phyloP scores from a whole-genome alignment of 495 filamentous ascomycete genomes.

The Aspergillus mulundensis region DNA sequence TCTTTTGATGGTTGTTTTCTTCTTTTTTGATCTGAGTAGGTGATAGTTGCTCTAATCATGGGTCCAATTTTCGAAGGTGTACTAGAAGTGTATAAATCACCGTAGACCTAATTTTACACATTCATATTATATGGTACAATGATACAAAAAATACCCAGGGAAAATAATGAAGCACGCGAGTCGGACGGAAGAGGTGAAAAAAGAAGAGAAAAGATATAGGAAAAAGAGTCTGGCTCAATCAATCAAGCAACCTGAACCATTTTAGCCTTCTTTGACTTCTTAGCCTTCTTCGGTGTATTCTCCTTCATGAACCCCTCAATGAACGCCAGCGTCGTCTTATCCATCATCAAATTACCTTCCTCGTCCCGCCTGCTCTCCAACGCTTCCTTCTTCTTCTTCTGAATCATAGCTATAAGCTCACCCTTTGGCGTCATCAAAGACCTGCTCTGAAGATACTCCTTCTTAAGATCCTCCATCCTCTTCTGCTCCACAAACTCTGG shows the following conservation, averaged over 20 bases:
- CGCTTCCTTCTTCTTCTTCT: conserved; percentile 22
- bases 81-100: not conserved
- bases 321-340: conserved; percentile 29
- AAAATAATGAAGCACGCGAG: not conserved
- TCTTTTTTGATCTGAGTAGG: too few species aligned
- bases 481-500: conserved; percentile 52
- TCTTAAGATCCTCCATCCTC: conserved; percentile 53
- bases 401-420: conserved; percentile 22
- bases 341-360: conserved; percentile 36
- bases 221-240: not conserved
- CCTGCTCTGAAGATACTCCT: conserved; percentile 50
- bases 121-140: conserved; percentile 37
- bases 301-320: conserved; percentile 33
- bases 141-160: conserved; percentile 31
- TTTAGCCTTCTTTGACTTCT: not conserved
- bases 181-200: not conserved
- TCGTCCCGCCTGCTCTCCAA: conserved; percentile 28
- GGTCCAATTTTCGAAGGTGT: not conserved
- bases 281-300: conserved; percentile 10
- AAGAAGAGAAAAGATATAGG: not conserved
- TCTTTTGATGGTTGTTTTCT: too few species aligned
- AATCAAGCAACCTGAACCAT: not conserved
- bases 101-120: conserved; percentile 14
- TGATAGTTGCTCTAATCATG: not conserved
- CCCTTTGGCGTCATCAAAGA: conserved; percentile 46